Base-by-base conservation (phyloP, 441 rosid genomes). In the Melastoma candidum region DNA sequence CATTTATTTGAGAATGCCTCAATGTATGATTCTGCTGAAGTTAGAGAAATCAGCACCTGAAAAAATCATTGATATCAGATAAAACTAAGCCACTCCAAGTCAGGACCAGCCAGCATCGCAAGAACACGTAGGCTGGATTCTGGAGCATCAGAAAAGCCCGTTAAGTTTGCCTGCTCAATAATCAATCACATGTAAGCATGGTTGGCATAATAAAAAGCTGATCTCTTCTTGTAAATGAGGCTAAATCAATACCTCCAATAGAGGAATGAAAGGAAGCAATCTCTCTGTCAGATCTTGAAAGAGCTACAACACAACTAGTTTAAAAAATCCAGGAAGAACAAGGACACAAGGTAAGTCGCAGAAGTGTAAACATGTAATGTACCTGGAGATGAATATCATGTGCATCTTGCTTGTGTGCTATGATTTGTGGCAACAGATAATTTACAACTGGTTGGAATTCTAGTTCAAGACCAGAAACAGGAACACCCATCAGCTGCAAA, bases 381-480 rank as follows among this genome's bases (percentile, higher is more conserved):
- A 87, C 96, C 93, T 82, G 87, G 68, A 87, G 96, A 79, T 87
- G 79, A 76, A 84, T 68, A 66, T 87, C 86, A 39, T 77, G 77
- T 53, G 74, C 74, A 66, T 84, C 96, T 65, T 75, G 96, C 63
- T 78, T 87, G 80, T 82, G 93, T 10, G 79, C 72, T 47, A 74
- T 43, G 56, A 87, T 84, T 56, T 69, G 75, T 2, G 94, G 96
- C 68, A 87, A 73, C 63, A 87, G 66, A 66, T 84, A 87, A 77
- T 69, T 83, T 43, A 87, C 80, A 59, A 87, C 90, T 32, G 93
- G 94, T 64, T 84, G 96, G 66, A 87, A 87, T 71, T 84, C 96
- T n/a, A 87, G 87, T 58, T 82, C 93, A 62, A 87, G 94, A 60
- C 90, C 82, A 66, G 77, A 44, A 47, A 84, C 79, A 6, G 83